A percentile compares a stretch with the other conserved stretches of the same genome.
Evolutionary conservation across 352 stramenopile genomes (phyloP).

Genomic region (Peronospora destructor): DNA sequence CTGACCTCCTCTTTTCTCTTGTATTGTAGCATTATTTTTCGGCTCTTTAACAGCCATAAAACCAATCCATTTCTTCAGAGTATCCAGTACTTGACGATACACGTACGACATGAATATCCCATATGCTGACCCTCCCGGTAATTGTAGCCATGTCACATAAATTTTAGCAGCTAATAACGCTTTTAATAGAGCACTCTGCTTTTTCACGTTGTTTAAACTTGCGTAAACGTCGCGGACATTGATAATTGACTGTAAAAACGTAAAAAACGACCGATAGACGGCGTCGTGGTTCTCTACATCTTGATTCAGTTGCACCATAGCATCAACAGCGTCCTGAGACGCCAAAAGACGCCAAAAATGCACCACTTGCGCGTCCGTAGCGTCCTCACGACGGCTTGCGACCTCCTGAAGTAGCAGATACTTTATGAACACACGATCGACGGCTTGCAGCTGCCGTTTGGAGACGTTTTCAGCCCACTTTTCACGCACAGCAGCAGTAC

Average conservation of each 20-base stretch:
- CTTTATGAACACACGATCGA: conserved; percentile 52
- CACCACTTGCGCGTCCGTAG: conserved; percentile 8
- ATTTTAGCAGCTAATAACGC: conserved; percentile 64
- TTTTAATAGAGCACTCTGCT: conserved; percentile 40
- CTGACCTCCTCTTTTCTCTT: conserved; percentile 11
- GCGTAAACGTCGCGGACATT: conserved; percentile 54
- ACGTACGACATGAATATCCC: conserved; percentile 83
- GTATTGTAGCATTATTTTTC: background rate
- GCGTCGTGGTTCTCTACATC: conserved; percentile 22
- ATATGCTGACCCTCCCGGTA: conserved; percentile 74
- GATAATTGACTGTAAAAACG: conserved; percentile 49
- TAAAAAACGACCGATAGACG: conserved; percentile 61
- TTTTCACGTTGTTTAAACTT: conserved; percentile 29
- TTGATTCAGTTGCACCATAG: conserved; percentile 31
- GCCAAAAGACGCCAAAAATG: conserved; percentile 57
- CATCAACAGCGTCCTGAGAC: conserved; percentile 38
- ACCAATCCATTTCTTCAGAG: conserved; percentile 73
- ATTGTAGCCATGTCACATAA: conserved; percentile 75
- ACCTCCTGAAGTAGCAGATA: conserved; percentile 39
- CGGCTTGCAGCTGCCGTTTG: conserved; percentile 34
- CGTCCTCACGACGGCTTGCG: background rate
- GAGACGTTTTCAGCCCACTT: conserved; percentile 34
- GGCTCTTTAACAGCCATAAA: conserved; percentile 22
- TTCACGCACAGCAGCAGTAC: conserved; percentile 38
- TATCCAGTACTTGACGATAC: conserved; percentile 73